Evolutionary conservation across 108 stramenopile species (phyloP), one percentile per base, ranked within the genome.

Genomic region (Epithemia pelagica): DNA sequence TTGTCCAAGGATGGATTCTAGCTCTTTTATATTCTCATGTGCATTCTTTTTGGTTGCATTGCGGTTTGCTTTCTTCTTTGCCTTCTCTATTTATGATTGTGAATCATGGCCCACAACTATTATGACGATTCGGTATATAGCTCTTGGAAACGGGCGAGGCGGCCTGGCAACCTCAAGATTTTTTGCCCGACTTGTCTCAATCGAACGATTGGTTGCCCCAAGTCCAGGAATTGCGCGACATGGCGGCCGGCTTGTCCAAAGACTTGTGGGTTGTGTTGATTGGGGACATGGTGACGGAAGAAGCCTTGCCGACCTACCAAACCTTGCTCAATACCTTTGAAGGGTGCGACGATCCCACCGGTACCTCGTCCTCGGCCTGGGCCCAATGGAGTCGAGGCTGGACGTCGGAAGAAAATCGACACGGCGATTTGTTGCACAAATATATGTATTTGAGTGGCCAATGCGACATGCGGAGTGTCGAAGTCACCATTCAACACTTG

Each of bases 281-380:
- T 32, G 94, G 94, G 19, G 94, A 95, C 78, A 92, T 95, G 94
- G 86, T 95, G 56, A 95, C 94, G 33, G 94, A 95, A 74, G 94
- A 95, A 68, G 94, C 94, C 58, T 79, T 95, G 29, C 94, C 94
- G 32, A 95, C 94, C 54, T 95, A 95, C 64, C 94, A 95, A 74
- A 95, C 94, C 23, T 80, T 95, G 26, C 74, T 95, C 62, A 95
- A 95, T 78, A 95, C 94, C 52, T 95, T 95, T 69, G 94, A 95
- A 76, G 94, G 94, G 27, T 91, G 90, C 72, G 94, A 95, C 61
- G 94, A 95, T 72, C 94, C 94, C 66, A 89, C 81, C 27, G 94
- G 94, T 53, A 89, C 87, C 64, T 82, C 87, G 51, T 78, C 90
- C 56, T 81, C 82, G 2, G 69, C 94, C 26, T 95, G 94, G 94